These are phyloP conservation scores for Tetrapisispora iriomotensis DNA, from an alignment of 805 yeast species.

Conservation along the genomic window DNA sequence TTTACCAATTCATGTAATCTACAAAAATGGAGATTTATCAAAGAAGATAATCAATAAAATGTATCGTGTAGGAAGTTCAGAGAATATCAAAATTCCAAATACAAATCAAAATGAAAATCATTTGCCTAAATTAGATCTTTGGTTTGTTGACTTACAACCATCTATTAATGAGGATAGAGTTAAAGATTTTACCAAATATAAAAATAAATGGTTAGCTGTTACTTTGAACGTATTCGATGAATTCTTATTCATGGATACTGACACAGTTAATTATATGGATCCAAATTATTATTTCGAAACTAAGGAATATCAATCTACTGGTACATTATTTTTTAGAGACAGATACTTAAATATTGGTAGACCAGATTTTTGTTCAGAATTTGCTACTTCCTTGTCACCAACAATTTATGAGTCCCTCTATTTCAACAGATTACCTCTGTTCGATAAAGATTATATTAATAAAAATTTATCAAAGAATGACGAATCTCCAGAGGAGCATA, in stretches of 20 bases:
- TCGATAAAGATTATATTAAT: slow-evolving; percentile 7
- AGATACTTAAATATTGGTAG: background rate
- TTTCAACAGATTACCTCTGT: slow-evolving; percentile 23
- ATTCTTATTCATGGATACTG: slow-evolving; percentile 43
- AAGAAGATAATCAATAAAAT: slow-evolving; percentile 25
- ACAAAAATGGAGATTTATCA: slow-evolving; percentile 30
- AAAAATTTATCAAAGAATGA: slow-evolving; percentile 3
- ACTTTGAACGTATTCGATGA: slow-evolving; percentile 42
- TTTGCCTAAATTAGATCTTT: slow-evolving; percentile 28
- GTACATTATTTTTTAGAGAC: slow-evolving; percentile 7
- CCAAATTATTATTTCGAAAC: slow-evolving; percentile 24
- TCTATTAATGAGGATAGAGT: slow-evolving; percentile 14
- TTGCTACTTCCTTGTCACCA: slow-evolving; percentile 41
- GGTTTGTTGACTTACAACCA: slow-evolving; percentile 31
- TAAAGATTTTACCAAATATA: slow-evolving; percentile 18
- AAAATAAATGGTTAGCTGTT: slow-evolving; percentile 39
- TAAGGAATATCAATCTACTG: slow-evolving; percentile 14
- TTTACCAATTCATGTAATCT: slow-evolving; percentile 35
- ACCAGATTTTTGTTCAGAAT: slow-evolving; percentile 30
- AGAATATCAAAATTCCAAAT: slow-evolving; percentile 3
- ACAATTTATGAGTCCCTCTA: slow-evolving; percentile 32
- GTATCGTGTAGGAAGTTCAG: slow-evolving; percentile 25
- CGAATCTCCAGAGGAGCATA: slow-evolving; percentile 22
- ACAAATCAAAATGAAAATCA: background rate
- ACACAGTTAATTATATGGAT: slow-evolving; percentile 37